Base-by-base conservation (phyloP, 768 basidiomycete species). In the Agaricus sinodeliciosus region DNA sequence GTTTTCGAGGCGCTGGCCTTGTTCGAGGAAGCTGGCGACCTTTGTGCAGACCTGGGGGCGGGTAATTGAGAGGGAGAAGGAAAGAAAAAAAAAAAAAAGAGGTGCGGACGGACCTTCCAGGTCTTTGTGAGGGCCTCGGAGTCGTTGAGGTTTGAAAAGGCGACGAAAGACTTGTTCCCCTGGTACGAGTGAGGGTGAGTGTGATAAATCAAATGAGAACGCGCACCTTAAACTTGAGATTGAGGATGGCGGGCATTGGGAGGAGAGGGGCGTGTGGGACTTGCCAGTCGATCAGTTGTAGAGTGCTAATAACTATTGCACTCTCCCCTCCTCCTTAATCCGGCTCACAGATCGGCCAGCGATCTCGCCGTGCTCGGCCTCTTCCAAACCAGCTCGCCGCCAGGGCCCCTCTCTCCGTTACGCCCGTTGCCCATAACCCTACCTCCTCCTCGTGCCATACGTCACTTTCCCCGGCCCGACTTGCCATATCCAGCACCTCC, bases 161-260 rank as follows among this genome's bases (percentile, higher is more conserved):
- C 89, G 69, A 92, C 87, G 68, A 93, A 93, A 67, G 90, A 92
- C 76, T 92, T 93, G 82, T 93, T 93, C 71, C 90, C 87, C 90
- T 90, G 78, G 64, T 5, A 43, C 60, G 58, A 51, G 49, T 51
- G 56, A 37, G 57, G 49, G 27, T 41, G 57, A 41, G 25, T 37
- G 43, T 54, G 43, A 44, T n/a, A 55, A 47, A 11, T 18, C 43
- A 13, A 45, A 48, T 26, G 49, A 55, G 49, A 64, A 52, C 60
- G 79, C 53, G 9, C 4, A 69, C 85, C 75, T 87, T 87, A 81
- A 86, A 87, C 81, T 87, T 87, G 79, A 87, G 82, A 69, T 87
- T 87, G 73, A 85, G 80, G 70, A 87, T 87, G 73, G 82, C 80
- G 73, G 85, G 85, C 85, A 87, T 87, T 68, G 52, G 47, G n/a